Conservation (phyloP, 2,329 filamentous ascomycete genomes). For the Nothomitra cinnamomea region DNA sequence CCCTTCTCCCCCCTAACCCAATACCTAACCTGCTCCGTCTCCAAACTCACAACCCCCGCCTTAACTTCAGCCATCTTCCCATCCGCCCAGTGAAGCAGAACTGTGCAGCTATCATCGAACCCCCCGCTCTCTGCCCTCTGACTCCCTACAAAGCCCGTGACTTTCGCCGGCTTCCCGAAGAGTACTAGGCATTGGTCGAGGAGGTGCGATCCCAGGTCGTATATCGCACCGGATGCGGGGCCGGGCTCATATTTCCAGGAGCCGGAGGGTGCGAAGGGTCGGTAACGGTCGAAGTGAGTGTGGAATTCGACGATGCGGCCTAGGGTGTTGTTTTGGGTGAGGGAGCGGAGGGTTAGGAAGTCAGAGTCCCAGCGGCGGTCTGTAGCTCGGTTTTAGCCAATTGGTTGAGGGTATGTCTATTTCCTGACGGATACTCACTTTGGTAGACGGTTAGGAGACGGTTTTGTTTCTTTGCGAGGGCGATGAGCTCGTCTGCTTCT, state of each 20-base stretch:
- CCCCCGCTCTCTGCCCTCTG: slow-evolving; percentile 39
- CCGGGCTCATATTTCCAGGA: slow-evolving; percentile 53
- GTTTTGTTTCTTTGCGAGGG: slow-evolving; percentile 32
- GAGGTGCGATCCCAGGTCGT: slow-evolving; percentile 60
- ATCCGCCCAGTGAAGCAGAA: slow-evolving; percentile 46
- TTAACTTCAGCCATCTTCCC: slow-evolving; percentile 52
- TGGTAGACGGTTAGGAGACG: slow-evolving; percentile 52
- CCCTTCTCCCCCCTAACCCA: slow-evolving; percentile 63
- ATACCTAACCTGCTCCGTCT: slow-evolving; percentile 53
- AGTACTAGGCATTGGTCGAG: slow-evolving; percentile 57
- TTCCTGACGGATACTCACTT: slow-evolving; percentile 28
- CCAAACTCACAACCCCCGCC: slow-evolving; percentile 50
- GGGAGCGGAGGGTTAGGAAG: slow-evolving; percentile 50
- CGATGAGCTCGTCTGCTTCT: slow-evolving; percentile 47
- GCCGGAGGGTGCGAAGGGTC: slow-evolving; percentile 34
- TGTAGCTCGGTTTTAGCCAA: slow-evolving; percentile 7
- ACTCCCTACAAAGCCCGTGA: slow-evolving; percentile 51
- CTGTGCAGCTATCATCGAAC: slow-evolving; percentile 36
- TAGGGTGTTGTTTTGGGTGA: slow-evolving; percentile 41
- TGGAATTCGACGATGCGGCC: slow-evolving; percentile 64
- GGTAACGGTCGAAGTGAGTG: slow-evolving; percentile 65
- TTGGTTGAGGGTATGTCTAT: not conserved
- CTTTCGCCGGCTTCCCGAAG: slow-evolving; percentile 49
- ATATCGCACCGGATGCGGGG: slow-evolving; percentile 50
- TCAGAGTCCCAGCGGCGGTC: slow-evolving; percentile 63